These are phyloP conservation scores for Trichosporon sp. DNA, from an alignment of 1,284 basidiomycete species.

Conservation along the genomic window DNA sequence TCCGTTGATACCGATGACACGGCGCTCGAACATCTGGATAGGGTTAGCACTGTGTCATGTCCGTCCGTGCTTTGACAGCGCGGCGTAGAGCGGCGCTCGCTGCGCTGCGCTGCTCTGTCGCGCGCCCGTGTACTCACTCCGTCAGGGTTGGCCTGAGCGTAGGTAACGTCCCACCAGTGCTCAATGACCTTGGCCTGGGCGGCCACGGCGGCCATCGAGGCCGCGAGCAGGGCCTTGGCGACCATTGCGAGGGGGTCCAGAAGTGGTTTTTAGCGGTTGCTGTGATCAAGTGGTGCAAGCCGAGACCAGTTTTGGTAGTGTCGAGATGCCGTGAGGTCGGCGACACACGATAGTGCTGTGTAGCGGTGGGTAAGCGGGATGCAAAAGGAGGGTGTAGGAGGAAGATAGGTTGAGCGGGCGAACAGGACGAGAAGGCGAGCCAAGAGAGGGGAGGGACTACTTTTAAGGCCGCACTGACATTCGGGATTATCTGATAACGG, in stretches of 20 bases:
- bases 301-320: neutral
- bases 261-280: neutral
- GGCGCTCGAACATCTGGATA: constrained; percentile 51
- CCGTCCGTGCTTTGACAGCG: neutral
- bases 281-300: neutral
- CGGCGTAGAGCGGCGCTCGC: no score
- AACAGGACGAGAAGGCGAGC: neutral
- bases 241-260: constrained; percentile 11
- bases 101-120: neutral
- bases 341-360: neutral
- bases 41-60: neutral
- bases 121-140: constrained; percentile 36
- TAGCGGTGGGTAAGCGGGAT: neutral
- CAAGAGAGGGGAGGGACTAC: neutral
- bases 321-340: neutral
- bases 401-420: neutral
- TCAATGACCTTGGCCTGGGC: constrained; percentile 41
- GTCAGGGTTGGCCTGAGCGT: constrained; percentile 47
- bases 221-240: constrained; percentile 16
- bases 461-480: neutral
- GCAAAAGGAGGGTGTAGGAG: no score
- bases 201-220: constrained; percentile 16
- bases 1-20: constrained; percentile 78
- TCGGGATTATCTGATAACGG: constrained; percentile 13
- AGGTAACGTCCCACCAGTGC: constrained; percentile 49